phyloP scores from a whole-genome alignment of 169 alveolate genomes.

The Babesia divergens region DNA sequence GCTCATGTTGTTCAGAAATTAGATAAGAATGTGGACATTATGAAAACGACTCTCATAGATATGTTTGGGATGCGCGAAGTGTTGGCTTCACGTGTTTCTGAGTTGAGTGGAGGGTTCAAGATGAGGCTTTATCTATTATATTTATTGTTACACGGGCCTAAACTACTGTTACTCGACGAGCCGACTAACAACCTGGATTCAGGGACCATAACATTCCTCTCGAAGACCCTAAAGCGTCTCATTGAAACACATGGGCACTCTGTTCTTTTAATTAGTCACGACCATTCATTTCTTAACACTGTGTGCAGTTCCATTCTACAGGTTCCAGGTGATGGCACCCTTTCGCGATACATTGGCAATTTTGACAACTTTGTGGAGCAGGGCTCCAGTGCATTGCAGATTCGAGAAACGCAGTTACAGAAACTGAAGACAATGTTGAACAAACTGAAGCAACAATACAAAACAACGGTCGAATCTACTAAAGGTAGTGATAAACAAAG shows the following conservation, averaged over 20 bases:
- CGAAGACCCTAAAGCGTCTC: constrained; percentile 28
- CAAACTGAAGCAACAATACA: constrained; percentile 14
- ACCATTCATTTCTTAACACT: constrained; percentile 5
- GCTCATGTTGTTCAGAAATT: not conserved
- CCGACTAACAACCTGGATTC: constrained; percentile 74
- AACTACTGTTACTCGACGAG: constrained; percentile 70
- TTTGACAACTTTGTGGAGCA: constrained; percentile 46
- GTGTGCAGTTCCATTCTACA: constrained; percentile 45
- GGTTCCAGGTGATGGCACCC: constrained; percentile 59
- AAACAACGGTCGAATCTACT: not conserved
- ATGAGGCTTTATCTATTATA: constrained; percentile 66
- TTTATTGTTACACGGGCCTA: constrained; percentile 59
- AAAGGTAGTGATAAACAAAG: constrained; percentile 31
- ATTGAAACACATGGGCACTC: constrained; percentile 30
- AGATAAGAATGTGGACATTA: constrained; percentile 20
- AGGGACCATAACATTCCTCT: constrained; percentile 47
- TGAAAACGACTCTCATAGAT: constrained; percentile 48
- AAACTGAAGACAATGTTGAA: constrained; percentile 7
- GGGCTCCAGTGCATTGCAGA: constrained; percentile 17
- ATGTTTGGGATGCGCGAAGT: constrained; percentile 64
- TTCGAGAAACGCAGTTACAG: constrained; percentile 7
- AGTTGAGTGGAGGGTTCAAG: constrained; percentile 73
- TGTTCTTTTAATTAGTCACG: constrained; percentile 47
- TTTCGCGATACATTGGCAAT: constrained; percentile 18
- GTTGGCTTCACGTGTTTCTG: constrained; percentile 42